Conservation (phyloP, 1,139 yeast species). For the Yamadazyma atlantica region DNA sequence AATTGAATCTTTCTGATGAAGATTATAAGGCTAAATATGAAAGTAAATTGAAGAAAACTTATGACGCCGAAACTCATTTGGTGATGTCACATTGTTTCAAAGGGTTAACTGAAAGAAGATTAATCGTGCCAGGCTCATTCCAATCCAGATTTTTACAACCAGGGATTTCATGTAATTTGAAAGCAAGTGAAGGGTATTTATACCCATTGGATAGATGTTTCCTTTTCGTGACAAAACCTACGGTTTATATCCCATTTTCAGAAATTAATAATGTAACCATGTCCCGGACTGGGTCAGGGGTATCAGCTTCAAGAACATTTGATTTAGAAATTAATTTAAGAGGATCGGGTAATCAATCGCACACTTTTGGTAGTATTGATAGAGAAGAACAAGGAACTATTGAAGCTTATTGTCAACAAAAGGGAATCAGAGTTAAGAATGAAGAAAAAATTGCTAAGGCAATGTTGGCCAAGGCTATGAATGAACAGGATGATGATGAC, state of each 20-base stretch:
- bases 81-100: conserved; percentile 88
- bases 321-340: conserved; percentile 80
- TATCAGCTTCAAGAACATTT: conserved; percentile 83
- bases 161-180: conserved; percentile 87
- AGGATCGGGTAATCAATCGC: conserved; percentile 61
- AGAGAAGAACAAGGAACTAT: conserved; percentile 84
- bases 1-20: conserved; percentile 79
- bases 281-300: conserved; percentile 84
- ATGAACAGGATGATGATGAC: conserved; percentile 56
- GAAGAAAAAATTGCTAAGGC: conserved; percentile 88
- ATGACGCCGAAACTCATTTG: conserved; percentile 80
- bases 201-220: conserved; percentile 90
- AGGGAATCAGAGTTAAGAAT: conserved; percentile 78
- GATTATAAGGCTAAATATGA: conserved; percentile 78
- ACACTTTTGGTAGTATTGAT: conserved; percentile 84
- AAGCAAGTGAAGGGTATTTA: conserved; percentile 92
- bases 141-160: conserved; percentile 72
- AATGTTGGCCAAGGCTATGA: conserved; percentile 73
- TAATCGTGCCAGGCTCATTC: conserved; percentile 85
- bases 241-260: conserved; percentile 83
- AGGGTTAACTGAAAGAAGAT: conserved; percentile 85
- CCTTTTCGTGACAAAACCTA: conserved; percentile 90
- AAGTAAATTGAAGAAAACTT: conserved; percentile 71
- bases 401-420: conserved; percentile 73
- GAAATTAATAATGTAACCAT: conserved; percentile 78